These are phyloP conservation scores for Sideroxylon spinosum DNA, from an alignment of 179 eudicot species.

Conservation along the genomic window DNA sequence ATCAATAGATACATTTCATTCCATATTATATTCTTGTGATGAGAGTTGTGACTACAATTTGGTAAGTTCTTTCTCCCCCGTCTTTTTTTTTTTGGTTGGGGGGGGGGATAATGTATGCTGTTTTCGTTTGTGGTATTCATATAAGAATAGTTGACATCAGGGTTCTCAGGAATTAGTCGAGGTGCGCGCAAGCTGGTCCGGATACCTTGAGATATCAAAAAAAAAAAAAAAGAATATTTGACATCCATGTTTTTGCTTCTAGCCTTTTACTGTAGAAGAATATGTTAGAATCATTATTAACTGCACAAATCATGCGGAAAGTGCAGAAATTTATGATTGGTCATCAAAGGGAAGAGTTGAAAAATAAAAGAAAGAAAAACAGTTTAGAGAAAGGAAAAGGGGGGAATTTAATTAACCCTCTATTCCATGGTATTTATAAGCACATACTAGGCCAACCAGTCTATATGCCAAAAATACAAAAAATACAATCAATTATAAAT, in stretches of 20 bases:
- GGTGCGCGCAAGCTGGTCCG: too few species aligned
- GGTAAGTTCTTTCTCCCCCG: conserved; percentile 43
- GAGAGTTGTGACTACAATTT: conserved; percentile 60
- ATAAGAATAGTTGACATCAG: background rate
- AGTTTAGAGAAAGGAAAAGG: too few species aligned
- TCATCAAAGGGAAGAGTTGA: background rate
- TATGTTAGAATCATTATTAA: background rate
- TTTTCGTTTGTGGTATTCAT: background rate
- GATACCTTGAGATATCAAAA: too few species aligned
- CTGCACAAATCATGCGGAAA: background rate
- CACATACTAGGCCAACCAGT: too few species aligned
- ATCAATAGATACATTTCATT: conserved; percentile 46
- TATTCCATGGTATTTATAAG: too few species aligned
- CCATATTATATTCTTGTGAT: conserved; percentile 59
- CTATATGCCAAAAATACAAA: too few species aligned
- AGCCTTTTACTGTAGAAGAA: background rate
- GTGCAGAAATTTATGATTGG: background rate
- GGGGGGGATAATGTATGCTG: background rate
- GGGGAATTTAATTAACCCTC: too few species aligned
- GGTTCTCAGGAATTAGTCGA: too few species aligned
- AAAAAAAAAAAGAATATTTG: background rate
- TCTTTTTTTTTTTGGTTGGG: background rate
- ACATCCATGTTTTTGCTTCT: background rate
- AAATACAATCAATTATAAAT: too few species aligned
- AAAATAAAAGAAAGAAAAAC: too few species aligned